Evolutionary conservation across 495 filamentous ascomycete species (phyloP), one percentile per base, ranked within the genome.

Genomic region (Polyplosphaeria fusca): DNA sequence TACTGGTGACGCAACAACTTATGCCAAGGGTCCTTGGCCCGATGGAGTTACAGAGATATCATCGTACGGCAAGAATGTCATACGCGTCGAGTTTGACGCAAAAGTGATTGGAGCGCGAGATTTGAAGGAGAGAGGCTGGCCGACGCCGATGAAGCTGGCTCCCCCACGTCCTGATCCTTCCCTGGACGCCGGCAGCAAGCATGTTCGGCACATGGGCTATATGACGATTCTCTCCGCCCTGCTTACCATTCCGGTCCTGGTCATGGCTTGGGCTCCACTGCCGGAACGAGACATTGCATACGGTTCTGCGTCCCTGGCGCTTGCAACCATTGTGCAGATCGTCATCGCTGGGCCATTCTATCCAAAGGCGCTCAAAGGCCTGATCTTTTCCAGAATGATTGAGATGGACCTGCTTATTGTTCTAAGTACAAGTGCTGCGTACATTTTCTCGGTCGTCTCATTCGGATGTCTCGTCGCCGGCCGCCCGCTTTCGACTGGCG

Each of bases 371-470:
- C 61, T 88, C 7, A 85, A 83, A 61, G 72, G 75, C 20, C 65
- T 91, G 0, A 47, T 88, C 4, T 85, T 83, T 55, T 81, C 81
- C 0, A 59, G 73, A 14, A 71, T 86, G 3, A 77, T 93, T 14
- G 87, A 91, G 58, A 87, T 91, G 82, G 88, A 91, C 58, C 68
- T 90, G 9, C 69, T 93, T 1, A 79, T 91, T 52, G 83, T 88
- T 0, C 58, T 91, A 18, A 88, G 86, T 67, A 90, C 84, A 0
- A 83, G 77, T 54, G 79, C 82, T 0, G 87, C 88, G 16, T 93
- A 88, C 62, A 65, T 85, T 12, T 90, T 83, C 65, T 90, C 86
- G 0, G 71, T 91, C 5, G 74, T 88, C 14, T 78, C 85, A 0
- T 91, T 88, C 68, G 79, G 68, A 0, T 83, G 77, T 48, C 47